Evolutionary conservation across 345 rosid genomes (phyloP), one percentile per base, ranked within the genome.

Genomic region (Camelina sativa): DNA sequence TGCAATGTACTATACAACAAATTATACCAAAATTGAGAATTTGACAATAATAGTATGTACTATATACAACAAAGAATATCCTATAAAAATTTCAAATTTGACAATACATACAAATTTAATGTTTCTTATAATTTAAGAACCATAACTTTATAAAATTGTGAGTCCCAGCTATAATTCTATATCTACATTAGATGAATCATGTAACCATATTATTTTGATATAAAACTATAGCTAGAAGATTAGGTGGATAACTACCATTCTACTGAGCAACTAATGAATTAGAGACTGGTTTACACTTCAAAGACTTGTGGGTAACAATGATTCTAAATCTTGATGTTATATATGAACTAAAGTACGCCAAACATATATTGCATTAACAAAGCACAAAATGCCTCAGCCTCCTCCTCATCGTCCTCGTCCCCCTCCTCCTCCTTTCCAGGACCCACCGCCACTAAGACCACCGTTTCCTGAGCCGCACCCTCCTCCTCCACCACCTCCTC

Each of bases 381-480:
- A 62, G 20, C n/a, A 25, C 11, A 75, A 48, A 48, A 75, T 75
- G 79, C 68, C 67, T 50, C 59, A 56, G 22, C 65, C 56, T 57
- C 74, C 74, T 40, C 43, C 62, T 51, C 68, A 2, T 68, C 62
- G 19, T 35, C 59, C 15, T 28, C 30, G 30, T 34, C 65, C 55
- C 44, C 73, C 73, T 35, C 38, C 61, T 51, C 68, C 75, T 53
- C 57, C 62, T 73, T 34, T 69, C 25, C 52, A 52, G 34, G 64
- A 61, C 30, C 70, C 69, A 19, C 58, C 79, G 5, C 70, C 75
- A 57, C 58, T 59, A 65, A 66, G 72, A 65, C 60, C 78, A 69
- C 75, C 70, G 13, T 64, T 4, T 53, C 70, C 50, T 8, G 74
- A 63, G 48, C 79, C 64, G 2, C 59, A 5, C 4, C 74, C 48